A percentile compares a stretch with the other conserved stretches of the same genome.
phyloP scores from a whole-genome alignment of 345 rosid genomes.

The Eucalyptus cladocalyx region DNA sequence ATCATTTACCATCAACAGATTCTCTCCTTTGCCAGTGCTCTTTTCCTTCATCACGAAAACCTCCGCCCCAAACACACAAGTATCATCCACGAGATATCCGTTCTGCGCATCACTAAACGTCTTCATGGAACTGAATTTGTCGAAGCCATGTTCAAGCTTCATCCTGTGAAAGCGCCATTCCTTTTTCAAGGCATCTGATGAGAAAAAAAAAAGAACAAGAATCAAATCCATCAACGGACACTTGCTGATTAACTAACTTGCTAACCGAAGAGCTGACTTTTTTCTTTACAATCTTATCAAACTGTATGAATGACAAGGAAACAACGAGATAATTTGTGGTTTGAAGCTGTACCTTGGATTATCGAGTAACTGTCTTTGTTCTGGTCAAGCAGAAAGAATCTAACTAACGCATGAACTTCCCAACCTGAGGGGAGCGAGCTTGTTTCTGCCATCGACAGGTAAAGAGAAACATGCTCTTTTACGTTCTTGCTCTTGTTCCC shows the following conservation, averaged over 20 bases:
- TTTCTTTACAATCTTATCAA: not conserved
- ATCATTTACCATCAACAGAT: slow-evolving; percentile 9
- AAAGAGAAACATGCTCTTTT: slow-evolving; percentile 34
- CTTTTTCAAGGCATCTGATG: not conserved
- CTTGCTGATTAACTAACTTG: not conserved
- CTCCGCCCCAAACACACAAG: slow-evolving; percentile 29
- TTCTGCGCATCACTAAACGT: slow-evolving; percentile 3
- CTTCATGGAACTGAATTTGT: slow-evolving; percentile 8
- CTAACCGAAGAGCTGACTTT: not conserved
- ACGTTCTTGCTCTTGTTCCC: slow-evolving; percentile 56
- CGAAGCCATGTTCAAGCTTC: slow-evolving; percentile 30
- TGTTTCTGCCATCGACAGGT: slow-evolving; percentile 35
- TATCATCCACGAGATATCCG: slow-evolving; percentile 25
- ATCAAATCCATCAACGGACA: not conserved
- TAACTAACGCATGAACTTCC: slow-evolving; percentile 34
- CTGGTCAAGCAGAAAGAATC: slow-evolving; percentile 42
- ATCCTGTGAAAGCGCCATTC: slow-evolving; percentile 17
- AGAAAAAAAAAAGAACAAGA: not conserved
- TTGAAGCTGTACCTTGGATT: slow-evolving; percentile 12
- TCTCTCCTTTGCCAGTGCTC: slow-evolving; percentile 15
- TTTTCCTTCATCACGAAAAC: slow-evolving; percentile 23
- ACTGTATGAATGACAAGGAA: not conserved
- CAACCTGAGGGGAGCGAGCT: slow-evolving; percentile 24
- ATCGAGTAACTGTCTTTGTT: slow-evolving; percentile 10
- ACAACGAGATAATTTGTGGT: not conserved